Evolutionary conservation across 148 eudicot genomes (phyloP), one percentile per base, ranked within the genome.

Genomic region (Persicaria tinctoria): DNA sequence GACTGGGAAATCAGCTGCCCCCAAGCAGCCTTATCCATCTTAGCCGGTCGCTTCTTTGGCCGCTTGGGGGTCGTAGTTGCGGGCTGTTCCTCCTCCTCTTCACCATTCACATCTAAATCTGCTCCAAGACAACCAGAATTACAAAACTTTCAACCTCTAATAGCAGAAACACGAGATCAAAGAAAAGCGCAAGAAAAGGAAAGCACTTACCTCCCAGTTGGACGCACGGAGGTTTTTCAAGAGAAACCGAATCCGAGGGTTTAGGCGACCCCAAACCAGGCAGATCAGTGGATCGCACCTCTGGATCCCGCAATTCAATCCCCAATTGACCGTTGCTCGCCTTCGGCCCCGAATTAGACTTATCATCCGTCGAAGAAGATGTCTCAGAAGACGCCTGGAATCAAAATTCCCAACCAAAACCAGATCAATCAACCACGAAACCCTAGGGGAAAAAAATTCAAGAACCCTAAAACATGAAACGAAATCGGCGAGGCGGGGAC

Each of bases 1-100:
- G 78, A 87, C 88, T 92, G 92, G 18, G 98, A 95, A 44, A 95
- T 88, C 46, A 95, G 96, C 82, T 89, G 87, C 48, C 89, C 97
- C 98, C 97, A 95, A 1, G 93, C 87, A 27, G 85, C 88, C 59
- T 45, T 74, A 62, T 83, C 83, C 5, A 72, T 77, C 62, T 81
- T 85, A 75, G 73, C 45, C 54, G 51, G 84, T 76, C 87, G 80
- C 74, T 87, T 89, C 82, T 88, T 84, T 3, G 82, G 78, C 57
- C 91, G 80, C 83, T 85, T 92, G 59, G 71, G 76, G 0, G 63
- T 50, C 2, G 74, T 46, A 66, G 68, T 74, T 54, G 46, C 78
- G 2, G 77, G 12, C 79, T 89, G 89, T 2, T 86, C 74, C 23
- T 41, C 79, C 51, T 17, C 78, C 57, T 80, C 85, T 82, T 85